Evolutionary conservation across 2,329 filamentous ascomycete species (phyloP).

Genomic region (Macrophomina phaseolina): DNA sequence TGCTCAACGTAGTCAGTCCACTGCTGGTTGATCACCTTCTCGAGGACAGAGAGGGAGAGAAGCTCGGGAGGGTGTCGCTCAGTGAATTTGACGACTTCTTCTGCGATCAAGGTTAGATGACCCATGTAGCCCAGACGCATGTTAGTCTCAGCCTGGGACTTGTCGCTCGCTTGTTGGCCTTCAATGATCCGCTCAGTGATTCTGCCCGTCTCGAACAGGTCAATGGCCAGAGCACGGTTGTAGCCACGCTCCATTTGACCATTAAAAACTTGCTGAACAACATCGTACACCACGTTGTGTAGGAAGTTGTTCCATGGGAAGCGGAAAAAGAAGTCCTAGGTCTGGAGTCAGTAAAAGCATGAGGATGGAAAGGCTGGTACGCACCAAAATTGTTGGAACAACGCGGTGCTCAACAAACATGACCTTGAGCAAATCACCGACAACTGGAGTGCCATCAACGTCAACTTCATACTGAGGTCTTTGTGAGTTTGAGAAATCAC

Average conservation of each 20-base stretch:
- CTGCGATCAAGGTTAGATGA: constrained; percentile 92
- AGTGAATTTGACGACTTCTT: constrained; percentile 98
- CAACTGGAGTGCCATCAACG: constrained; percentile 73
- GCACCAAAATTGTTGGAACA: constrained; percentile 91
- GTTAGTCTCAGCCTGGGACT: constrained; percentile 79
- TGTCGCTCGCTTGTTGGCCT: constrained; percentile 85
- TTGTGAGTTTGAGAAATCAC: constrained; percentile 31
- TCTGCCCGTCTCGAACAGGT: constrained; percentile 88
- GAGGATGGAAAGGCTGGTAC: constrained; percentile 41
- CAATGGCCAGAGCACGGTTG: constrained; percentile 87
- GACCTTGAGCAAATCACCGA: constrained; percentile 93
- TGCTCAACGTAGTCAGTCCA: constrained; percentile 97
- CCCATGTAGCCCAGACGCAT: constrained; percentile 99
- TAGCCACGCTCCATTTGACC: constrained; percentile 96
- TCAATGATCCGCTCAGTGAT: constrained; percentile 92
- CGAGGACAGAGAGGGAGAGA: constrained; percentile 80
- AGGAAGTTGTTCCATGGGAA: constrained; percentile 99
- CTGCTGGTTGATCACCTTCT: constrained; percentile 84
- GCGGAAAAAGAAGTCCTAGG: constrained; percentile 92
- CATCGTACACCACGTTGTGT: constrained; percentile 98
- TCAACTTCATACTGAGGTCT: constrained; percentile 61
- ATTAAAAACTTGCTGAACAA: constrained; percentile 98
- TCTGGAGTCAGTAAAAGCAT: not conserved
- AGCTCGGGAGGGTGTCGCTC: constrained; percentile 90
- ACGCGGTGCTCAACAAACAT: constrained; percentile 95